Base-by-base conservation (phyloP, 2,329 filamentous ascomycete genomes). In the Sporothrix dimorphospora region DNA sequence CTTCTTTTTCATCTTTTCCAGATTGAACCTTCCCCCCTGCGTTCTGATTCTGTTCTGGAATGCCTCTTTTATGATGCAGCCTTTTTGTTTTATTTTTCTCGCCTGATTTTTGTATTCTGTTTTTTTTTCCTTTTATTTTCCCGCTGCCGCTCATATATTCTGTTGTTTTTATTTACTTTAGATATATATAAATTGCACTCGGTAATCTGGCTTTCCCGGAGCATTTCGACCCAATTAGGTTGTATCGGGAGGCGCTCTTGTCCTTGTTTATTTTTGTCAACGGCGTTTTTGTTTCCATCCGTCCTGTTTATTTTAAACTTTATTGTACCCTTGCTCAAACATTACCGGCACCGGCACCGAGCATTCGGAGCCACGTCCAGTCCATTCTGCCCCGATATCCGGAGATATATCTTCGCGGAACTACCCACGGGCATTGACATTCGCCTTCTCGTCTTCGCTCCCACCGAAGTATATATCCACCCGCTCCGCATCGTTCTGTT, bases 201-300 rank as follows among this genome's bases (percentile, higher is more conserved):
- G 57, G 57, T 12, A 61, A 61, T 61, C 57, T 61, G 40, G 16
- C 57, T 19, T 40, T 38, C 9, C 19, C 57, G 30, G 30, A 40
- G 30, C 30, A 61, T 61, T 40, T 61, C 19, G n/a, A 61, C 30
- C 57, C 57, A 40, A 59, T 59, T 9, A 59, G 49, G 27, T 59
- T 16, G 57, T 11, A n/a, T 38, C 30, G 57, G 57, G 30, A 16
- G 57, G 16, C 30, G 30, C 19, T 21, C 19, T 27, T 40, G 34
- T 21, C 57, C 30, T 61, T 30, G 19, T n/a, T 61, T 61, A 11
- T 40, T 59, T 30, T 24, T 34, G 30, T 59, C 4, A 7, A 38
- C 38, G 55, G 12, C 19, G 7, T 59, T 12, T 59, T 38, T 34
- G 6, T 19, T 59, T 34, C 55, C 55, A 14, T 59, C 27, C 9